Base-by-base conservation (phyloP, 768 basidiomycete species). In the Leucosporidium creatinivorum region DNA sequence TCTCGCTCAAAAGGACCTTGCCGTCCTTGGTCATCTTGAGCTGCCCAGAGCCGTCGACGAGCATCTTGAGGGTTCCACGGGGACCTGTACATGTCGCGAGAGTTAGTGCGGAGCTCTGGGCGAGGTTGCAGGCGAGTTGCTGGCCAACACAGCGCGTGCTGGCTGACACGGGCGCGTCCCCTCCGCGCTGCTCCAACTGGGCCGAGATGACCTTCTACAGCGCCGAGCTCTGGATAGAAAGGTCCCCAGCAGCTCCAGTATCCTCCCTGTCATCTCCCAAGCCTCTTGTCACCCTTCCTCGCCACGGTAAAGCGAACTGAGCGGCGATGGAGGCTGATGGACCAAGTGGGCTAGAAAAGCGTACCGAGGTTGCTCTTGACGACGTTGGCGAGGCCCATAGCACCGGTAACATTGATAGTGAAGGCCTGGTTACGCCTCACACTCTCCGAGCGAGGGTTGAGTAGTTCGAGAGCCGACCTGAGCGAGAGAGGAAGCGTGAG, bases 11-110 rank as follows among this genome's bases (percentile, higher is more conserved):
- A 64, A 99, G 81, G 51, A 97, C 94, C 81, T 99, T 99, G 70
- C 96, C 96, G 76, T 98, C 96, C 83, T 98, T 99, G 72, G 96
- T 98, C 90, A 99, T 93, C 84, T 98, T 99, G 79, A 99, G 93
- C 81, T 93, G 90, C 15, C 96, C 96, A 19, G 93, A 83, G 65
- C 96, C 96, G 79, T 98, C 96, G 52, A 99, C 96, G 61, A 99
- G 86, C 94, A 99, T 98, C 83, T 99, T 99, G 73, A 97, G 84
- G 0, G 96, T 98, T 67, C 96, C 96, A 79, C 94, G 83, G 25
- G 96, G 96, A 56, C 94, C 93, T 94, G 70, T 60, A 61, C 2
- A 7, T 2, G 13, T 9, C 15, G 39, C 39, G 39, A 44, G 15
- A 44, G 39, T 44, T 44, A 44, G 13, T 44, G 39, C 39, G 39